These are phyloP conservation scores for Fusarium sp. DNA, from an alignment of 2,329 filamentous ascomycete genomes.

Conservation along the genomic window DNA sequence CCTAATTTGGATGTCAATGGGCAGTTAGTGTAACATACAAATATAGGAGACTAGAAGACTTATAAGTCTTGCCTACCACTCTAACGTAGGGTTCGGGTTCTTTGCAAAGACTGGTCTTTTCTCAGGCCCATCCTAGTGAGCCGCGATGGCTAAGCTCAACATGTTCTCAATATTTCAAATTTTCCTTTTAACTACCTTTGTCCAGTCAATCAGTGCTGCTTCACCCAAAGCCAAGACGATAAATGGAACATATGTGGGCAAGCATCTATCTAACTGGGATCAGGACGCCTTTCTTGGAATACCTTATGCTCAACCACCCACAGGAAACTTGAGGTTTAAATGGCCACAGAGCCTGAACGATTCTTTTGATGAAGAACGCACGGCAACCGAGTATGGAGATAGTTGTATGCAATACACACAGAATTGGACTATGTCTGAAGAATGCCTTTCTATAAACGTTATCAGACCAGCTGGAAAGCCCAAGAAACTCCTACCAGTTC, in stretches of 20 bases:
- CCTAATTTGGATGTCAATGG: background rate
- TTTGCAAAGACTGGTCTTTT: background rate
- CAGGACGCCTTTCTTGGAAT: constrained; percentile 58
- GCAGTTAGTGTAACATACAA: background rate
- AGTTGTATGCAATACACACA: constrained; percentile 62
- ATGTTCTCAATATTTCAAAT: background rate
- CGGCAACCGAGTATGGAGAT: constrained; percentile 58
- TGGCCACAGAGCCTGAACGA: constrained; percentile 49
- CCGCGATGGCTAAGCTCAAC: background rate
- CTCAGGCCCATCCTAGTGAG: background rate
- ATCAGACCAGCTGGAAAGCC: constrained; percentile 54
- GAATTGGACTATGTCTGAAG: constrained; percentile 60
- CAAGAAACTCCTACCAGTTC: constrained; percentile 54
- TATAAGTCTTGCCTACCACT: constrained; percentile 9
- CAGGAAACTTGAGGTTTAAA: constrained; percentile 53
- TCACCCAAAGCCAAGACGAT: constrained; percentile 38
- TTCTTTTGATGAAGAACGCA: constrained; percentile 54
- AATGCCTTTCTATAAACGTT: constrained; percentile 61
- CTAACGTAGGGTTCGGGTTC: background rate
- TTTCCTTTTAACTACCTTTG: background rate
- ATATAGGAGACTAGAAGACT: background rate
- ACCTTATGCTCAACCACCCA: constrained; percentile 55
- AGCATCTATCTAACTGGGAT: constrained; percentile 49
- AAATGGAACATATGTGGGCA: constrained; percentile 49
- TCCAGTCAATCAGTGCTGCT: background rate